Evolutionary conservation across 2,329 filamentous ascomycete species (phyloP).

Genomic region (Rachicladosporium sp.): DNA sequence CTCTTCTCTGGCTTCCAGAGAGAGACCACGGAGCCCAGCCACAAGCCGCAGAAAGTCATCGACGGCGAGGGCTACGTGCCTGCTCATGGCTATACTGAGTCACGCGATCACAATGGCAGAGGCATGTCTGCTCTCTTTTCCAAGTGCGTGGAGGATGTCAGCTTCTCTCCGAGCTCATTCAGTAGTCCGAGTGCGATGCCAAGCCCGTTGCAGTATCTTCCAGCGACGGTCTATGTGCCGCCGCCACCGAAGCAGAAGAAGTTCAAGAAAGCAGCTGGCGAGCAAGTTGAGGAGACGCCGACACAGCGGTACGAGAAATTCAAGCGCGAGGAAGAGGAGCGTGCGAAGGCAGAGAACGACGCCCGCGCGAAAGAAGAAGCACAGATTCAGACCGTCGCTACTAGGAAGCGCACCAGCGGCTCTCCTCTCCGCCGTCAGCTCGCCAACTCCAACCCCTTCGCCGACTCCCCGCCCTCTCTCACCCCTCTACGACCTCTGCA

Average conservation of each 20-base stretch:
- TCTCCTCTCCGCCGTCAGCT: background rate
- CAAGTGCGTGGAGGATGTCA: background rate
- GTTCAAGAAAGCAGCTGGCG: background rate
- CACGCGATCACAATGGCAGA: constrained; percentile 6
- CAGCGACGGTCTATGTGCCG: constrained; percentile 11
- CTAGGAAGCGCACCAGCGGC: too few relatives aligned
- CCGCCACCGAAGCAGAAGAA: constrained; percentile 5
- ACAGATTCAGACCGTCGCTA: background rate
- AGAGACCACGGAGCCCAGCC: background rate
- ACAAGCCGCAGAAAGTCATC: constrained; percentile 1
- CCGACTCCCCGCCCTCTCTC: too few relatives aligned
- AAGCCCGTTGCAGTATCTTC: constrained; percentile 16
- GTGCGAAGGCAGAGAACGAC: background rate
- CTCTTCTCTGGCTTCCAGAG: background rate
- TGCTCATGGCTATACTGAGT: constrained; percentile 7
- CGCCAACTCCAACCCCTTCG: background rate
- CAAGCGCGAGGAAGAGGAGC: background rate
- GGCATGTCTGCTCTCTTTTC: constrained; percentile 5
- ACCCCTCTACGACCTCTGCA: too few relatives aligned
- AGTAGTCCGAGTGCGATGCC: constrained; percentile 18
- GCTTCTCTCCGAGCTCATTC: constrained; percentile 9
- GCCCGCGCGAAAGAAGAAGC: background rate
- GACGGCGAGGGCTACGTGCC: constrained; percentile 1
- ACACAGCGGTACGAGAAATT: constrained; percentile 1
- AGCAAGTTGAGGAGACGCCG: constrained; percentile 3